Evolutionary conservation across 306 rosid species (phyloP).

Genomic region (Albizia julibrissin): DNA sequence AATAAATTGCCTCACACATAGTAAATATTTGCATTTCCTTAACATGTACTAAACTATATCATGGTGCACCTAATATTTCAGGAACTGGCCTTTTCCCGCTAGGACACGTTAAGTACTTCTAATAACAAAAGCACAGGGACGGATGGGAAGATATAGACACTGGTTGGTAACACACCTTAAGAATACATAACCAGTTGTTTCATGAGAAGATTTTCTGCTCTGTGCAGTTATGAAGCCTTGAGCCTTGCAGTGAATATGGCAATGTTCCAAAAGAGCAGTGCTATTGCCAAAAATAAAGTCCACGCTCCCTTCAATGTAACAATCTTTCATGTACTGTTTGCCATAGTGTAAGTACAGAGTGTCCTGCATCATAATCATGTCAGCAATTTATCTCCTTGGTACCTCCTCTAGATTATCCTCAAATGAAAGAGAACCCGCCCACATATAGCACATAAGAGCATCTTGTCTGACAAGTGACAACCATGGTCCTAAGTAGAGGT

Average conservation of each 20-base stretch:
- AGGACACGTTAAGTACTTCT: constrained; percentile 16
- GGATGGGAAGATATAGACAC: constrained; percentile 6
- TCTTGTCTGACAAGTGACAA: constrained; percentile 1
- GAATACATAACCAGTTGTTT: constrained; percentile 86
- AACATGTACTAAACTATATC: constrained; percentile 8
- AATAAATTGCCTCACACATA: constrained; percentile 3
- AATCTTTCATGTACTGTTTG: constrained; percentile 80
- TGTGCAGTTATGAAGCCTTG: constrained; percentile 88
- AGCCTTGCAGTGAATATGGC: constrained; percentile 86
- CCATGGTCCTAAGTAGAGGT: constrained; percentile 11
- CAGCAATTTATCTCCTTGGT: constrained; percentile 2
- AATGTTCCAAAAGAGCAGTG: constrained; percentile 85
- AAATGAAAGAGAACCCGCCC: constrained; percentile 23
- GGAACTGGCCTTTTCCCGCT: constrained; percentile 20
- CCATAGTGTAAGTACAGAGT: constrained; percentile 83
- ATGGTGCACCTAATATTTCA: not conserved
- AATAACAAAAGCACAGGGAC: constrained; percentile 17
- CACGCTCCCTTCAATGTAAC: constrained; percentile 94
- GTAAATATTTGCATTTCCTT: constrained; percentile 1
- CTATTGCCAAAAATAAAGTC: constrained; percentile 92
- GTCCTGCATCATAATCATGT: constrained; percentile 56
- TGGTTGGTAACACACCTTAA: constrained; percentile 52
- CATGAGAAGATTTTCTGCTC: constrained; percentile 77
- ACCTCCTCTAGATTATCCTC: constrained; percentile 7
- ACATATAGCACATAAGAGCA: constrained; percentile 22